These are phyloP conservation scores for Picochlorum sp. DNA, from an alignment of 139 green algal genomes.

Conservation along the genomic window DNA sequence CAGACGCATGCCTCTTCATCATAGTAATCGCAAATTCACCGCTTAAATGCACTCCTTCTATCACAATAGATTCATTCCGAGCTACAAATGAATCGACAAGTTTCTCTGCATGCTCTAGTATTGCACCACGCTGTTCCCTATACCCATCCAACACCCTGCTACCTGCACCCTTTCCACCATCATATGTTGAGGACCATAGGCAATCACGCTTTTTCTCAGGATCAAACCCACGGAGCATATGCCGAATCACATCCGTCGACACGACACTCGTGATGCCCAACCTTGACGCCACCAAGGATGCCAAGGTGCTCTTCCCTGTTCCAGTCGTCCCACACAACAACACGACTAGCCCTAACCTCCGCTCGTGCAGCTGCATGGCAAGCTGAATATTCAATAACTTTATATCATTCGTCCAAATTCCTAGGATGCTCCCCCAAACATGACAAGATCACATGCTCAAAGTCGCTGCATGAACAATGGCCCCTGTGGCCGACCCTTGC, in stretches of 20 bases:
- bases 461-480: constrained; percentile 18
- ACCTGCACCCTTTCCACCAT: constrained; percentile 39
- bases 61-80: constrained; percentile 52
- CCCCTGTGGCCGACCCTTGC: neutral
- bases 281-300: constrained; percentile 73
- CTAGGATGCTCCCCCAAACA: constrained; percentile 14
- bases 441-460: constrained; percentile 26
- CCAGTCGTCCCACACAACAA: constrained; percentile 44
- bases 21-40: constrained; percentile 52
- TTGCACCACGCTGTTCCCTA: constrained; percentile 9
- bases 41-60: constrained; percentile 53
- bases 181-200: constrained; percentile 85
- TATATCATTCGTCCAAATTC: neutral
- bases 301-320: constrained; percentile 90
- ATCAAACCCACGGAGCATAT: constrained; percentile 61
- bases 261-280: constrained; percentile 84
- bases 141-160: constrained; percentile 51
- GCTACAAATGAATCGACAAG: constrained; percentile 56
- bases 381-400: neutral
- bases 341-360: constrained; percentile 10
- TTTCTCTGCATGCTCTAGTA: constrained; percentile 8
- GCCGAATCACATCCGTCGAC: constrained; percentile 80
- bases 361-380: constrained; percentile 3
- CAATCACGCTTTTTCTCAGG: constrained; percentile 58
- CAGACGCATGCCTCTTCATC: constrained; percentile 51